Evolutionary conservation across 225 moss, liverwort and hornwort species (phyloP).

Genomic region (Pleurozium schreberi): DNA sequence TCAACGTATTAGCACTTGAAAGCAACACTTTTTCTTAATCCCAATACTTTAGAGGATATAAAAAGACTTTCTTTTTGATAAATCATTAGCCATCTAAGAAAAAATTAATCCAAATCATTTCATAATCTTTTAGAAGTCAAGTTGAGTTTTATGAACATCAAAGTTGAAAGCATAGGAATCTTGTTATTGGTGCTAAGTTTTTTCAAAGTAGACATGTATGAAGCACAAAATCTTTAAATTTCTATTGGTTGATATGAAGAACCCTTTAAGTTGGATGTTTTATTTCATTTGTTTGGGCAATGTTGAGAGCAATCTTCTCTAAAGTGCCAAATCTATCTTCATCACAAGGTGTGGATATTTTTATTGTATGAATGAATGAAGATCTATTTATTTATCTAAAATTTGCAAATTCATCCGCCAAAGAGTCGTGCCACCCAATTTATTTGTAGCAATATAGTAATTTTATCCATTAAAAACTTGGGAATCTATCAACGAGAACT

Average conservation of each 20-base stretch:
- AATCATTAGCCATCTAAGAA: background rate
- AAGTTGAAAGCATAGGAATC: background rate
- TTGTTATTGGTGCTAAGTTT: rapidly evolving
- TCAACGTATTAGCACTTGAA: background rate
- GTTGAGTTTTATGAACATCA: background rate
- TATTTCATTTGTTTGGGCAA: background rate
- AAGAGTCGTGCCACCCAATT: rapidly evolving
- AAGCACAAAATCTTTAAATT: background rate
- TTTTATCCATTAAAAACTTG: background rate
- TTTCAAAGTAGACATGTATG: background rate
- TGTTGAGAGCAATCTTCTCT: background rate
- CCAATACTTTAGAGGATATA: rapidly evolving
- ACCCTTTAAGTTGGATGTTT: background rate
- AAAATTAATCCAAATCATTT: background rate
- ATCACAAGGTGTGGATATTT: background rate
- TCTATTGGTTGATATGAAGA: background rate
- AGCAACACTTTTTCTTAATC: background rate
- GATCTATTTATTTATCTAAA: background rate
- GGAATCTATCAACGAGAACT: background rate
- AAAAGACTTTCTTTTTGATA: background rate
- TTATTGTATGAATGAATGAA: background rate
- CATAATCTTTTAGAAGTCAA: background rate
- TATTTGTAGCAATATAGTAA: background rate
- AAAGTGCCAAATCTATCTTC: background rate
- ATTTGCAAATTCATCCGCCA: background rate